Evolutionary conservation across 1,139 yeast species (phyloP).

Genomic region (Saccharomyces hybrid): DNA sequence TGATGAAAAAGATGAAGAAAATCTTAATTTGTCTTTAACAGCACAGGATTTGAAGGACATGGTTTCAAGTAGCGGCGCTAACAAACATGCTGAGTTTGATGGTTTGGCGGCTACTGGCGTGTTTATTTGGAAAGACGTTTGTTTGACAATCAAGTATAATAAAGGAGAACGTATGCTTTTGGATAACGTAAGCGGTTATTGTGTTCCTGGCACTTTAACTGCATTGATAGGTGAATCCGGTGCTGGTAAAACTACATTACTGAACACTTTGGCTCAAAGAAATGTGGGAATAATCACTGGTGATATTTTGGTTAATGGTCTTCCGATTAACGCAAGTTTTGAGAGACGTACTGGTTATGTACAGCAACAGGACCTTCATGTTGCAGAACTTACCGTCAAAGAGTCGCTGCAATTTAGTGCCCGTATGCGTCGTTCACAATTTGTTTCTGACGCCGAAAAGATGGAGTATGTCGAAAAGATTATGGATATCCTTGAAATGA

Average conservation of each 20-base stretch:
- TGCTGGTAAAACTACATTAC: slow-evolving; percentile 55
- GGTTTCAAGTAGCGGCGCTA: slow-evolving; percentile 11
- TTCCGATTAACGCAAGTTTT: slow-evolving; percentile 38
- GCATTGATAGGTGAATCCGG: slow-evolving; percentile 61
- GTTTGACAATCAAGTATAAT: slow-evolving; percentile 34
- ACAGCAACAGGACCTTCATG: slow-evolving; percentile 50
- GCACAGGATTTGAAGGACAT: slow-evolving; percentile 14
- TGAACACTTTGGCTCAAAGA: slow-evolving; percentile 48
- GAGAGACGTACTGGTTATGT: slow-evolving; percentile 49
- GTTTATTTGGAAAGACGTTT: slow-evolving; percentile 40
- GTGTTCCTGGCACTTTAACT: slow-evolving; percentile 46
- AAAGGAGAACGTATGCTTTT: slow-evolving; percentile 37
- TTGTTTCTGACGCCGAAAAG: slow-evolving; percentile 38
- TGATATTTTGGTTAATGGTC: slow-evolving; percentile 48
- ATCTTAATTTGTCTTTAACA: slow-evolving; percentile 11
- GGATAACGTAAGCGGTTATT: slow-evolving; percentile 48
- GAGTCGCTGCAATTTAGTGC: slow-evolving; percentile 46
- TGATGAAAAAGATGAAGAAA: slow-evolving; percentile 15
- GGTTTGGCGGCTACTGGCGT: slow-evolving; percentile 24
- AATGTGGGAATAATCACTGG: slow-evolving; percentile 47
- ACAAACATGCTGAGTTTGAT: slow-evolving; percentile 15
- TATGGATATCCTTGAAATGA: slow-evolving; percentile 41
- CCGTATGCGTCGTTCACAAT: slow-evolving; percentile 39
- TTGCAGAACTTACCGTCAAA: slow-evolving; percentile 42
- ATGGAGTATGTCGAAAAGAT: slow-evolving; percentile 42